Percentiles rank a stretch among this genome's conserved stretches.
These are phyloP conservation scores for Cubamyces sp. DNA, from an alignment of 768 basidiomycete genomes.

Conservation along the genomic window DNA sequence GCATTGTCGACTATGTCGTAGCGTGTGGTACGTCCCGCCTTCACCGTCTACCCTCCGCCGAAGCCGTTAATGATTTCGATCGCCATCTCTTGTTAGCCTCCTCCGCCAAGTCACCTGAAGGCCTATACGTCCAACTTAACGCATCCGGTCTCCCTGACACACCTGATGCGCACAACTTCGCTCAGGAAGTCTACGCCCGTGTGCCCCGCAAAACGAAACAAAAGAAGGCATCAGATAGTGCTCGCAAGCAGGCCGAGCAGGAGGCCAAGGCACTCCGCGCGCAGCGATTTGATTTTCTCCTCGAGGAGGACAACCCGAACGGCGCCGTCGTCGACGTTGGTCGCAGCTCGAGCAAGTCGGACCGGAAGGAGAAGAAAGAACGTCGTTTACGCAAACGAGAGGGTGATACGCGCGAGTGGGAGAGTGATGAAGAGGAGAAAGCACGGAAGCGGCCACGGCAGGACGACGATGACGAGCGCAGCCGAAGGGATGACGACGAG, in stretches of 20 bases:
- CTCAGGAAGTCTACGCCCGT: slow-evolving; percentile 72
- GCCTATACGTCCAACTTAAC: slow-evolving; percentile 75
- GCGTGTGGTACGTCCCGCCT: slow-evolving; percentile 63
- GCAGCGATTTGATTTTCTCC: slow-evolving; percentile 77
- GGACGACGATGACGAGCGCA: slow-evolving; percentile 42
- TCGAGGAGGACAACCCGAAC: slow-evolving; percentile 72
- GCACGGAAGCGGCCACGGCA: slow-evolving; percentile 64
- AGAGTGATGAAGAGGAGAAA: slow-evolving; percentile 87
- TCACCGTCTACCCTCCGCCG: slow-evolving; percentile 4
- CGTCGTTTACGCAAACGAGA: slow-evolving; percentile 80
- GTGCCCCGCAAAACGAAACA: slow-evolving; percentile 80
- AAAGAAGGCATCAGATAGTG: slow-evolving; percentile 52
- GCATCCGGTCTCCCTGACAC: slow-evolving; percentile 82
- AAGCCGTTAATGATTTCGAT: slow-evolving; percentile 11
- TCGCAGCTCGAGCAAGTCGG: slow-evolving; percentile 36
- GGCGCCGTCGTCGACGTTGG: slow-evolving; percentile 44
- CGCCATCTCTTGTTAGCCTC: slow-evolving; percentile 52
- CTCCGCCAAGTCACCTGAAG: slow-evolving; percentile 79
- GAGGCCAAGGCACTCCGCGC: slow-evolving; percentile 69
- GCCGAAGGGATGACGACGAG: slow-evolving; percentile 44
- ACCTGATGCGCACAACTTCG: slow-evolving; percentile 79
- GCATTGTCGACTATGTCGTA: slow-evolving; percentile 84
- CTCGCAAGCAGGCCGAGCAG: slow-evolving; percentile 73
- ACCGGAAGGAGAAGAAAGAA: slow-evolving; percentile 58
- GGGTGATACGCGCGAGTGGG: slow-evolving; percentile 82